A percentile compares a stretch with the other conserved stretches of the same genome.
phyloP scores from a whole-genome alignment of 2,329 filamentous ascomycete species.

The Microdochium bolleyi region DNA sequence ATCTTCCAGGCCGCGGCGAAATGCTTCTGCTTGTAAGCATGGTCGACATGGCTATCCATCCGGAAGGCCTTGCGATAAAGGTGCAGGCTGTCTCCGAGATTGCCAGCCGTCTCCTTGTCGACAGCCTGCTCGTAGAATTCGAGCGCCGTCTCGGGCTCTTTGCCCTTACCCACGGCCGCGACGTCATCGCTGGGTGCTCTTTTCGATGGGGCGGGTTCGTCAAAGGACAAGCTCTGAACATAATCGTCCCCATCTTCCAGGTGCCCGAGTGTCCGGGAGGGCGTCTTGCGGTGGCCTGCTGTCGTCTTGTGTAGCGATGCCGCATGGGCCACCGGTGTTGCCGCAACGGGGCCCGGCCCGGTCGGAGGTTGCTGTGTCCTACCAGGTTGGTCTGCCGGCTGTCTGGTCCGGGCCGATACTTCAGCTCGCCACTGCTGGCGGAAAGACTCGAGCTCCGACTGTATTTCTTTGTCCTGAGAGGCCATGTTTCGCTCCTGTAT shows the following conservation, averaged over 20 bases:
- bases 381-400: constrained; percentile 11
- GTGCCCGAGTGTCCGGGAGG: constrained; percentile 3
- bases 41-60: constrained; percentile 80
- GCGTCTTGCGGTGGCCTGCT: constrained; percentile 9
- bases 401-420: constrained; percentile 40
- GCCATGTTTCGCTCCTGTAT: constrained; percentile 8
- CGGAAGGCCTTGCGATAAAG: constrained; percentile 88
- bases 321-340: constrained; percentile 6
- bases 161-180: constrained; percentile 9
- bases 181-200: constrained; percentile 4
- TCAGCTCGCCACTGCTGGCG: constrained; percentile 81
- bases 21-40: constrained; percentile 83
- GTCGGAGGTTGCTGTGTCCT: neutral
- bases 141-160: constrained; percentile 50
- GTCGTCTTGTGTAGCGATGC: constrained; percentile 9
- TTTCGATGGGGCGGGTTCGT: constrained; percentile 16
- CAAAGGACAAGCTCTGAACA: constrained; percentile 17
- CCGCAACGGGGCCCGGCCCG: constrained; percentile 1
- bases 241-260: constrained; percentile 19
- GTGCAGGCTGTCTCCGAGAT: constrained; percentile 77
- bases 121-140: constrained; percentile 92
- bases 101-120: constrained; percentile 78
- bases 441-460: constrained; percentile 77
- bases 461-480: constrained; percentile 27
- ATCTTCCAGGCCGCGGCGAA: constrained; percentile 61